Evolutionary conservation across 2,329 filamentous ascomycete genomes (phyloP).

Genomic region (Sarocladiaceae sp.): DNA sequence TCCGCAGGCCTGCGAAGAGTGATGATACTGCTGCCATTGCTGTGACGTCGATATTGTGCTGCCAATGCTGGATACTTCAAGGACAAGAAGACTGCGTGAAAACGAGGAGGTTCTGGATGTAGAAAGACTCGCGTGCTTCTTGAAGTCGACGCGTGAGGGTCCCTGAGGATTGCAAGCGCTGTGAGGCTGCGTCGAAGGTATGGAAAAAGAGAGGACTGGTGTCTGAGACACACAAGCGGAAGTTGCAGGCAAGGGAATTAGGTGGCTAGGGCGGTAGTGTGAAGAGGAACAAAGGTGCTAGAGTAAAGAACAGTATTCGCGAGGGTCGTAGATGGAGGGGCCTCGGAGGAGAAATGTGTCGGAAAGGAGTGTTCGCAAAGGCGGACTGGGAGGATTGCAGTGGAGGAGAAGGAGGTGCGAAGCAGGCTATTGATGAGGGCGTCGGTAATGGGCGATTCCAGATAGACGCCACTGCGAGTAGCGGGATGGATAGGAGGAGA

Average conservation of each 20-base stretch:
- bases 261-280: background rate
- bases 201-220: conserved; percentile 2
- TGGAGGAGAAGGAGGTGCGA: background rate
- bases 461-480: background rate
- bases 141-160: background rate
- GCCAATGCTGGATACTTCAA: background rate
- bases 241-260: background rate
- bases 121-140: no score
- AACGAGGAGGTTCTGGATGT: no score
- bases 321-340: background rate
- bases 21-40: background rate
- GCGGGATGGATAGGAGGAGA: no score
- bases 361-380: background rate
- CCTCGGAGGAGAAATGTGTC: background rate
- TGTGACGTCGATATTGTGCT: background rate
- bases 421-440: background rate
- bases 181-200: background rate
- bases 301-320: background rate
- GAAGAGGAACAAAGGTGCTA: background rate
- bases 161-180: background rate
- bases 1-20: background rate
- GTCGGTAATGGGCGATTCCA: background rate
- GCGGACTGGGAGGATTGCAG: background rate
- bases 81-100: background rate
- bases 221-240: background rate